Base-by-base conservation (phyloP, 108 stramenopile genomes). In the Skeletonema potamos region DNA sequence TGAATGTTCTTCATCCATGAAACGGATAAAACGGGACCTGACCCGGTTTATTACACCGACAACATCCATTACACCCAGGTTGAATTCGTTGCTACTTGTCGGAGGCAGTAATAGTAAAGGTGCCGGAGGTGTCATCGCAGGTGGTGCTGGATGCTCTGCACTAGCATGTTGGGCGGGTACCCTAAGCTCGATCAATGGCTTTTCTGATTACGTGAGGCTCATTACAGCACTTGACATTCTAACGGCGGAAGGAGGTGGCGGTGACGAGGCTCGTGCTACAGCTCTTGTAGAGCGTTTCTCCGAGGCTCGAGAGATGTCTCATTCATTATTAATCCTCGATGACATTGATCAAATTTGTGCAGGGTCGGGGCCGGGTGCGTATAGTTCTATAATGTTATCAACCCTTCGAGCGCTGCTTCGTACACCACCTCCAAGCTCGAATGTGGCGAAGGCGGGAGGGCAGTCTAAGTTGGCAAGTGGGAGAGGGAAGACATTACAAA, bases 271-370 rank as follows among this genome's bases (percentile, higher is more conserved):
- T 32, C 83, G 91, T 68, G 89, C 89, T 27, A 72, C 88, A 29
- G 89, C 89, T 12, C 77, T 93, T 58, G 81, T 84, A 0, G 89
- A 89, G 61, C 43, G 64, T 2, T 93, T 93, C 72, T 70, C 84
- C 0, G 87, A 87, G 57, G 89, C 89, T 32, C 33, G 83, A 39
- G 84, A 87, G 62, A 86, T 89, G 86, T 62, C 86, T 6, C 64
- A 76, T 59, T 84, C 87, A 0, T 54, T 93, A 20, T 48, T 93
- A 27, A 87, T 93, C 0, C 65, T 93, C 2, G 92, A 93, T 56
- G 92, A 93, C 34, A 71, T 93, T 37, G 92, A 93, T 66, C 89
- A 89, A 39, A 79, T 92, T 13, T 84, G 82, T 59, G 87, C 88
- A 7, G 89, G 91, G 8, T 30, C 46, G 11, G 86, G 87, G n/a